Evolutionary conservation across 257 asterid genomes (phyloP).

Genomic region (Fraxinus excelsior): DNA sequence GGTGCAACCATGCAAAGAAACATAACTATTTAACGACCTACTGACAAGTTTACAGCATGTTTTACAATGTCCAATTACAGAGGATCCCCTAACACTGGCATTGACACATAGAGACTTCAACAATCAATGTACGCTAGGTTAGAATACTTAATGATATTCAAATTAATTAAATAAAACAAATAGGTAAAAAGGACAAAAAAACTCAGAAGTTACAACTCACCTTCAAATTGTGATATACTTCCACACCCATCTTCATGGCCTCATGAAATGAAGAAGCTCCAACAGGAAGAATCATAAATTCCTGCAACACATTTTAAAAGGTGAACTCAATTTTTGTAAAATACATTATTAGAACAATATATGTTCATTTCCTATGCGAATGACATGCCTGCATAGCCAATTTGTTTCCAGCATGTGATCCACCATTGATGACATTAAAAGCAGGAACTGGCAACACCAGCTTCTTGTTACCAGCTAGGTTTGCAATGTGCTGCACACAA

Average conservation of each 20-base stretch:
- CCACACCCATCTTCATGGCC: conserved; percentile 99
- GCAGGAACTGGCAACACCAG: conserved; percentile 97
- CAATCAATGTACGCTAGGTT: neutral
- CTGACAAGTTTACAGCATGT: neutral
- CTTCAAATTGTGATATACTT: conserved; percentile 95
- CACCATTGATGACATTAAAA: conserved; percentile 97
- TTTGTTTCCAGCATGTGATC: conserved; percentile 98
- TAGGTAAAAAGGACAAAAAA: neutral
- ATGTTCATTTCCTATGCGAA: neutral
- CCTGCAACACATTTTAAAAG: conserved; percentile 44
- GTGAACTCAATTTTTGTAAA: neutral
- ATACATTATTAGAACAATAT: neutral
- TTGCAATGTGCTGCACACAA: conserved; percentile 84
- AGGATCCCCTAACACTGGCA: neutral
- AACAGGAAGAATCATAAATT: conserved; percentile 94
- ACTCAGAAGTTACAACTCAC: conserved; percentile 32
- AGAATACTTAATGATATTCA: neutral
- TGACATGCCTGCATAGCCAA: conserved; percentile 94
- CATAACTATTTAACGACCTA: neutral
- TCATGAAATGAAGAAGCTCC: conserved; percentile 95
- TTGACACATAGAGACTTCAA: too few species aligned
- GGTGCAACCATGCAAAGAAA: neutral
- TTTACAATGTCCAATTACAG: neutral
- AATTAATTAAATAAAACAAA: neutral
- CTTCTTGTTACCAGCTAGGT: conserved; percentile 90